Percentiles rank a stretch among this genome's conserved stretches.
Evolutionary conservation across 192 early-diverging fungal genomes (phyloP).

Genomic region (Coemansia sp.): DNA sequence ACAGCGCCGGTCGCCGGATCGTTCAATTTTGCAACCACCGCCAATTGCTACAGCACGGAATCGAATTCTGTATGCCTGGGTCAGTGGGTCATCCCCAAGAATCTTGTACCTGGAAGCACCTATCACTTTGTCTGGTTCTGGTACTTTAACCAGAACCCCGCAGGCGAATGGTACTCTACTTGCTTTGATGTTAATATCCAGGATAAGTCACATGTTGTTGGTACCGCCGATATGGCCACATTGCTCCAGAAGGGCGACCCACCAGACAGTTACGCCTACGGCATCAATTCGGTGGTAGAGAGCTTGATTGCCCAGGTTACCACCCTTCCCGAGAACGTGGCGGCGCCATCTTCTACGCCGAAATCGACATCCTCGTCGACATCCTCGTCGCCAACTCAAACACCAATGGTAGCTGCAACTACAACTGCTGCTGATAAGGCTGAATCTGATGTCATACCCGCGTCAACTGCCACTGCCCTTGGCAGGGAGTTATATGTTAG

Average conservation of each 20-base stretch:
- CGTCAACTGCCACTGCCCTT: too few species aligned
- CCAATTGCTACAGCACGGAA: conserved; percentile 44
- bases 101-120: conserved; percentile 45
- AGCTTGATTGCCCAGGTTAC: conserved; percentile 20
- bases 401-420: too few species aligned
- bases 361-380: too few species aligned
- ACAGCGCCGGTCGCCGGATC: conserved; percentile 33
- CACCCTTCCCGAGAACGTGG: conserved; percentile 5
- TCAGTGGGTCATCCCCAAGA: conserved; percentile 53
- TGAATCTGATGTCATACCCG: background rate
- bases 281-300: conserved; percentile 16
- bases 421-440: background rate
- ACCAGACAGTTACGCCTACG: conserved; percentile 17
- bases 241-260: conserved; percentile 22
- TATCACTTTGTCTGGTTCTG: conserved; percentile 64
- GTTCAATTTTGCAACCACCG: conserved; percentile 55
- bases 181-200: conserved; percentile 60
- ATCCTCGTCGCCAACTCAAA: too few species aligned
- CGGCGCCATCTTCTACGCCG: too few species aligned
- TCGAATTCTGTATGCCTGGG: conserved; percentile 57
- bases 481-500: too few species aligned
- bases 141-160: conserved; percentile 61
- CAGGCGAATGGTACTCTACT: conserved; percentile 63
- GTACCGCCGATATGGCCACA: conserved; percentile 4
- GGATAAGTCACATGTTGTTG: conserved; percentile 20